These are phyloP conservation scores for Filobasidium floriforme DNA, from an alignment of 768 basidiomycete species.

Conservation along the genomic window DNA sequence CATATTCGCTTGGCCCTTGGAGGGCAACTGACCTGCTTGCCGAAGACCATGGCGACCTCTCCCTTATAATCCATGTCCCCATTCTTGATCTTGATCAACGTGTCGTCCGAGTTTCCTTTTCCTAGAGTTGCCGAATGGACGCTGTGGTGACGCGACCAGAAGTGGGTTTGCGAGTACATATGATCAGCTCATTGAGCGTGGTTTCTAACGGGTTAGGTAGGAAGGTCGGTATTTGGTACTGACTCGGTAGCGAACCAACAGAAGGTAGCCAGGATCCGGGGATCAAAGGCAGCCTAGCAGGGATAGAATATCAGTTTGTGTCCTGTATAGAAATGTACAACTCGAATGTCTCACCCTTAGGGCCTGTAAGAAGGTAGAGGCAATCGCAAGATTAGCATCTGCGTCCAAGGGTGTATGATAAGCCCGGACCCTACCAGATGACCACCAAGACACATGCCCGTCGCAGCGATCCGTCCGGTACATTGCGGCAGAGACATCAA, in stretches of 20 bases:
- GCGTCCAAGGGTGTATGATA: not conserved
- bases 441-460: constrained; percentile 37
- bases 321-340: too few relatives aligned
- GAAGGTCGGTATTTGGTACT: constrained; percentile 18
- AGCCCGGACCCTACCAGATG: constrained; percentile 27
- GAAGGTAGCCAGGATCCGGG: constrained; percentile 69
- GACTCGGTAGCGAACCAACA: constrained; percentile 92
- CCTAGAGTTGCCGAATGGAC: constrained; percentile 80
- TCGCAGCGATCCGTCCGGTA: constrained; percentile 72
- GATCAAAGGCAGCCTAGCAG: constrained; percentile 74
- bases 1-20: not conserved
- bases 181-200: not conserved
- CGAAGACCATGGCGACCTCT: constrained; percentile 92
- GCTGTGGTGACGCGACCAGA: constrained; percentile 32
- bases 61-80: constrained; percentile 73
- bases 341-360: constrained; percentile 26
- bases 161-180: too few relatives aligned
- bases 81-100: constrained; percentile 61
- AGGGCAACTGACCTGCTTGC: constrained; percentile 62
- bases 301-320: not conserved
- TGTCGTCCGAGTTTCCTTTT: constrained; percentile 70
- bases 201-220: not conserved
- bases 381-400: not conserved
- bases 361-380: constrained; percentile 21
- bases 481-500: constrained; percentile 68